Evolutionary conservation across 768 basidiomycete genomes (phyloP).

Genomic region (Naganishia vishniacii): DNA sequence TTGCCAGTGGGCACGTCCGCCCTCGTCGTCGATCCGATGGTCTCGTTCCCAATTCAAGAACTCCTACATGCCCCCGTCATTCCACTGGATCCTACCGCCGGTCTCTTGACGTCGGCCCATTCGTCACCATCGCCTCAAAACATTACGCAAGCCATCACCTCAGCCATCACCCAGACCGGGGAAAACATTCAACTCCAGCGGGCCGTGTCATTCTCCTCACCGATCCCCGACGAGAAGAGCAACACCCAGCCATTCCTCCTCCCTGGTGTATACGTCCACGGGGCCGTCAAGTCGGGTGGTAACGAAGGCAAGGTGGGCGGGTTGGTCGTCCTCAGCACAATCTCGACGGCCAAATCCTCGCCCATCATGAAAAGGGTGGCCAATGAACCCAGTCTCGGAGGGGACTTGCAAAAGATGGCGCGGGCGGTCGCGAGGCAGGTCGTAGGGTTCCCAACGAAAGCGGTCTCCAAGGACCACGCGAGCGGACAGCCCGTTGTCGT

Average conservation of each 20-base stretch:
- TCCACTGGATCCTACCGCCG: conserved; percentile 41
- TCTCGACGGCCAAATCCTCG: conserved; percentile 45
- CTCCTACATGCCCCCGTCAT: conserved; percentile 67
- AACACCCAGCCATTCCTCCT: conserved; percentile 32
- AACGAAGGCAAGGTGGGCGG: conserved; percentile 54
- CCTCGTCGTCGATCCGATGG: conserved; percentile 51
- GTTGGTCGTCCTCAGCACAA: conserved; percentile 52
- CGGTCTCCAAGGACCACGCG: conserved; percentile 43
- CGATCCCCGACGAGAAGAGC: conserved; percentile 38
- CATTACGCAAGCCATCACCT: conserved; percentile 64
- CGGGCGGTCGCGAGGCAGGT: conserved; percentile 78
- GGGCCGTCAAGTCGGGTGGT: conserved; percentile 37
- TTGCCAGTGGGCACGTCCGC: conserved; percentile 26
- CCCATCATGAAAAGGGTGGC: conserved; percentile 38
- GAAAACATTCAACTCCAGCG: conserved; percentile 50
- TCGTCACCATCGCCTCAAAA: conserved; percentile 55
- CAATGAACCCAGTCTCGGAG: conserved; percentile 48
- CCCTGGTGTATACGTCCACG: conserved; percentile 45
- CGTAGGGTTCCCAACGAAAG: conserved; percentile 68
- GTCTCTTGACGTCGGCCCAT: conserved; percentile 19
- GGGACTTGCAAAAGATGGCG: conserved; percentile 62
- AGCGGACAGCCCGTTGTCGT: neutral
- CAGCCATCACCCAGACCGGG: conserved; percentile 42
- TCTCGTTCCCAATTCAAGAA: conserved; percentile 55
- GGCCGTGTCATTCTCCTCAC: conserved; percentile 46